Base-by-base conservation (phyloP, 805 yeast genomes). In the Grigorovia transvaalensis region DNA sequence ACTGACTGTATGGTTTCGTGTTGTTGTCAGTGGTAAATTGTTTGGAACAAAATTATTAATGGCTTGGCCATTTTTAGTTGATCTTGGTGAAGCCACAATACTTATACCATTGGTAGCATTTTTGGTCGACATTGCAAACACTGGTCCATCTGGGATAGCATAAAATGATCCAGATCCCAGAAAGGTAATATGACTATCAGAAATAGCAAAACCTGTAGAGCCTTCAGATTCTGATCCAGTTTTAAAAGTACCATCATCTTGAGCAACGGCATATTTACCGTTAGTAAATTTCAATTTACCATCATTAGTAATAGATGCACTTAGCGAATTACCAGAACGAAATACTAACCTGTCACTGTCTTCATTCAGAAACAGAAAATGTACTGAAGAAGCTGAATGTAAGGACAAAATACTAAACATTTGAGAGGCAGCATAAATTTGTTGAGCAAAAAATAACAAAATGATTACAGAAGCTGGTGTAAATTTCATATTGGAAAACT, bases 141-240 rank as follows among this genome's bases (percentile, higher is more conserved):
- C 4, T 38, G 42, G 15, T 6, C 54, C 51, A 47, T 65, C 57
- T 40, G 73, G 70, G 51, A 72, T 68, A 45, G 75, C 74, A 42
- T 63, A 59, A 67, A 73, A 75, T 48, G 56, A 66, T 38, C 59
- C 52, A 33, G 64, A 56, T 46, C 69, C 71, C 41, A 67, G 53
- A 60, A 63, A 71, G 4, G 58, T 56, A 61, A 77, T 68, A 59
- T 66, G 56, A 41, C 73, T 75, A 46, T 66, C 60, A 8, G 58
- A 30, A 56, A 77, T 66, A 27, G 74, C 57, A 59, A 73, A 77
- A 3, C 75, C 72, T 18, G 67, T 53, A 29, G 68, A 47, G 45
- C 59, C 65, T 45, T 63, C 61, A 19, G 59, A 50, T 51, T 56
- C 60, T 19, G 41, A 17, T 40, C 42, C 41, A 23, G 55, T 57